Base-by-base conservation (phyloP, 2,329 filamentous ascomycete genomes). In the Coniochaeta pulveracea region DNA sequence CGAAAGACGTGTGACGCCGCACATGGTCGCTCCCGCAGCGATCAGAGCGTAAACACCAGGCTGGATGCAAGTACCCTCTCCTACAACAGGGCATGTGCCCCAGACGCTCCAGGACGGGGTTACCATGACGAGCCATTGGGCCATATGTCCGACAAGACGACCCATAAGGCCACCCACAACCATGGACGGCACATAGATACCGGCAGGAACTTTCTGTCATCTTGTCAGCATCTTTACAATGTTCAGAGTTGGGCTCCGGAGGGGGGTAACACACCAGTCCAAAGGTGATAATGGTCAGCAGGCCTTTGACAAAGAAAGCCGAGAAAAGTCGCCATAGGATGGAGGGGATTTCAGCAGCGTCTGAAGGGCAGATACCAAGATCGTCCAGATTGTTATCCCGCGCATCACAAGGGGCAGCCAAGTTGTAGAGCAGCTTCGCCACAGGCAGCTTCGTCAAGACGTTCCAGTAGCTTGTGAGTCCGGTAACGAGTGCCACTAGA, bases 111-210 rank as follows among this genome's bases (percentile, higher is more conserved):
- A 80, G 35, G 76, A 59, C 0, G 85, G 82, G 48, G 78, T 82
- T 19, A 69, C 70, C 36, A 93, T 65, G 5, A 89, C 85, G 34
- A 84, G 57, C 57, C 82, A 86, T 52, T 96, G 89, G 1, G 88
- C 76, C 6, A 78, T 55, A 52, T 96, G 91, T 2, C 91, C 91
- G 10, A 94, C 73, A 27, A 91, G 77, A 6, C 89, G 78, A 19
- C 89, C 89, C 63, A 94, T 79, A 12, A 98, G 63, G 48, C 91
- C 91, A 42, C 91, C 91, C 12, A 96, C 85, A 18, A 96, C 91
- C 91, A 98, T 98, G 46, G 89, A 95, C 3, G 91, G 91, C 2
- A 98, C 88, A 47, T 98, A 98, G 45, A 98, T 95, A 41, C 91
- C 91, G 1, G 89, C 86, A 8, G 91, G 91, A 1, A 96, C 78